phyloP scores from a whole-genome alignment of 108 stramenopile species.

The Aurantiochytrium sp. region DNA sequence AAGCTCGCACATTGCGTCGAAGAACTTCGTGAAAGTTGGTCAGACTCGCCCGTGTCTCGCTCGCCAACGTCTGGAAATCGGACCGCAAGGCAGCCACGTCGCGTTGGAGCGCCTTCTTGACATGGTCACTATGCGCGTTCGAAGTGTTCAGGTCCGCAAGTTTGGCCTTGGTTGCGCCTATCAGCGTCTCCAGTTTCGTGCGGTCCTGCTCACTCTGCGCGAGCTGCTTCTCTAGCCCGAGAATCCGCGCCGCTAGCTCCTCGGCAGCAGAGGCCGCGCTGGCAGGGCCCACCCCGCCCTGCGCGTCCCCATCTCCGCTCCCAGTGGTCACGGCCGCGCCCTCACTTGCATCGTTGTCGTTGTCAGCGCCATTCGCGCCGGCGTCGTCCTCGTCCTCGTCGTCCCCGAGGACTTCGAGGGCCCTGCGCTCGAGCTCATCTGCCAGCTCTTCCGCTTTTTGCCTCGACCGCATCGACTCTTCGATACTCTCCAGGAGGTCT shows the following conservation, averaged over 20 bases:
- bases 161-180: not conserved
- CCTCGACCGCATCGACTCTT: not conserved
- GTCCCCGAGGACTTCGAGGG: not conserved
- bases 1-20: not conserved
- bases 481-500: not conserved
- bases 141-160: not conserved
- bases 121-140: not conserved
- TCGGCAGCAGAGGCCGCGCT: not conserved
- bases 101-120: not conserved
- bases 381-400: not conserved
- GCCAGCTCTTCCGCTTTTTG: not conserved
- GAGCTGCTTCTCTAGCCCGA: not conserved
- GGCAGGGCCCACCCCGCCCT: not conserved
- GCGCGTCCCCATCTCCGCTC: too few relatives aligned
- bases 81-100: not conserved
- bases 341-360: not conserved
- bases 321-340: too few relatives aligned
- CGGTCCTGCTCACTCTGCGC: not conserved
- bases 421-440: not conserved
- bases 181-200: not conserved
- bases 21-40: slow-evolving; percentile 22
- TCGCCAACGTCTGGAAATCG: not conserved
- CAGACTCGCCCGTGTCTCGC: not conserved
- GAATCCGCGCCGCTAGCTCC: not conserved
- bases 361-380: not conserved